Base-by-base conservation (phyloP, 2,329 filamentous ascomycete genomes). In the Claviceps sorghi region DNA sequence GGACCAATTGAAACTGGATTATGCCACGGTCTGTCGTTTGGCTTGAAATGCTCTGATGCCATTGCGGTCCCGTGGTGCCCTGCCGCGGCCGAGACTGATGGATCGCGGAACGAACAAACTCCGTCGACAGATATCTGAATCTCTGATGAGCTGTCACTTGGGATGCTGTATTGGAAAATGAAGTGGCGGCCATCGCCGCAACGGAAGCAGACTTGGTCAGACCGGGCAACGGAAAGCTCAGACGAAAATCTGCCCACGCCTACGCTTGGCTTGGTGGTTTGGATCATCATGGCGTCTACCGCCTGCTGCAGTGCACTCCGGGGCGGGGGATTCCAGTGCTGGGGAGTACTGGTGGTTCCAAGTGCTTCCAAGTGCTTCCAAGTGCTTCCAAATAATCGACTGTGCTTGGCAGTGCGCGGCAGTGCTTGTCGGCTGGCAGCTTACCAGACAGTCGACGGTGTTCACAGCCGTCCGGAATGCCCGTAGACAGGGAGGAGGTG, bases 101-200 rank as follows among this genome's bases (percentile, higher is more conserved):
- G 8, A 21, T 13, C 17, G 19, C 32, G 32, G 46, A 38, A 38
- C 26, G 13, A 9, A 5, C 41, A 38, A 19, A 17, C 11, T 36
- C 17, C 46, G 10, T 19, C 3, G 48, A 22, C 26, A 29, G 48
- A 13, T 44, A 19, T 41, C 40, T 36, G 40, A 19, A 10, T 19
- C 19, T 32, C 48, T 50, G 48, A 43, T 50, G 34, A 44, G 48
- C 48, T 34, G 29, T n/a, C n/a, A n/a, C n/a, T n/a, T n/a, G n/a
- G n/a, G 36, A 32, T 30, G 40, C 19, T 13, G 41, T 13, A 13
- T n/a, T 32, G 8, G 46, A 5, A 3, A 11, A 3, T 29, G 46
- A 13, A 15, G 34, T 11, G 30, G 26, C 45, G 45, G 45, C 36
- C 48, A 9, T 49, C 22, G 30, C n/a, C 32, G 32, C 45, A 48